Percentiles rank a stretch among this genome's conserved stretches.
Conservation (phyloP, 495 filamentous ascomycete species). For the Aspergillus conjunctus region DNA sequence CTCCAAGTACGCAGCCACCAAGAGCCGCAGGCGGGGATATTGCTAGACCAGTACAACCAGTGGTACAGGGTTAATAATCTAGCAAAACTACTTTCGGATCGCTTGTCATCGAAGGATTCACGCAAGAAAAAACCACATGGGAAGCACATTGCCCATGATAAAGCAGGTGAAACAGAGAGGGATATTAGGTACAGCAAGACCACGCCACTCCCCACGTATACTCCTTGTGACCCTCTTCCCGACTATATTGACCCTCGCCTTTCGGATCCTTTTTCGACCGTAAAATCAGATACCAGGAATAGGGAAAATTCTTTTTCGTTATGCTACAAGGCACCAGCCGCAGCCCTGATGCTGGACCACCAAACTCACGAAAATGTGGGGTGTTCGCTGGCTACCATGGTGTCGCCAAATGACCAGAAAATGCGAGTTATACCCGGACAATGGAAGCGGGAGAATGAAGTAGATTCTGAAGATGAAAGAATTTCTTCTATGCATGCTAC, state of each 20-base stretch:
- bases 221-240: conserved; percentile 16
- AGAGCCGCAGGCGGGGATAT: conserved; percentile 51
- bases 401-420: neutral
- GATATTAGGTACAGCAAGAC: conserved; percentile 7
- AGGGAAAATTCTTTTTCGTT: conserved; percentile 1
- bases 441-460: conserved; percentile 24
- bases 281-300: conserved; percentile 7
- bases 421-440: neutral
- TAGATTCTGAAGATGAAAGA: conserved; percentile 16
- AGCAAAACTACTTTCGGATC: conserved; percentile 65
- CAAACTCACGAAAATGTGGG: neutral
- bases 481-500: conserved; percentile 25
- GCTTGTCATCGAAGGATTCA: conserved; percentile 70
- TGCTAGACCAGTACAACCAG: conserved; percentile 61
- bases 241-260: conserved; percentile 43
- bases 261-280: conserved; percentile 20
- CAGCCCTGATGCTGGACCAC: conserved; percentile 6
- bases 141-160: conserved; percentile 19
- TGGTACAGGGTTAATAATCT: conserved; percentile 73
- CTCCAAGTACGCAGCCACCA: conserved; percentile 63
- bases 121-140: conserved; percentile 49
- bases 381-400: conserved; percentile 1
- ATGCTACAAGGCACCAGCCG: conserved; percentile 4
- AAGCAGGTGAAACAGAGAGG: conserved; percentile 8
- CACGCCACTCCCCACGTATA: conserved; percentile 5